A percentile compares a stretch with the other conserved stretches of the same genome.
Conservation (phyloP, 2,329 filamentous ascomycete species). For the Aureobasidium sp. region DNA sequence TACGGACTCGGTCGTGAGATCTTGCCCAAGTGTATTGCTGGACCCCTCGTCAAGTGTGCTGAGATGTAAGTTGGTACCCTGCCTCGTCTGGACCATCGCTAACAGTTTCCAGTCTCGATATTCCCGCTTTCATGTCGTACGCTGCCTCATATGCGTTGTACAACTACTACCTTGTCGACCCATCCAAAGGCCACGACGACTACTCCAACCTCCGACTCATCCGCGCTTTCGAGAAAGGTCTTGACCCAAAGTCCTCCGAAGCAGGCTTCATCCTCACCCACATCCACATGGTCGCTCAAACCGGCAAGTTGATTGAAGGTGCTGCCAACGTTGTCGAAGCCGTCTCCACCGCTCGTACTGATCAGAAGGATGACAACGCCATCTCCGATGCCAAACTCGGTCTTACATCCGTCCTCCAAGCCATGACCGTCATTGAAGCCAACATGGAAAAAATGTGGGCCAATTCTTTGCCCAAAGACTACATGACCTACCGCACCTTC, state of each 20-base stretch:
- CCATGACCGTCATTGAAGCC: slow-evolving; percentile 36
- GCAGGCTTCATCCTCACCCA: slow-evolving; percentile 97
- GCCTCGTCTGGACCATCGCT: slow-evolving; percentile 21
- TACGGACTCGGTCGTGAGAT: slow-evolving; percentile 83
- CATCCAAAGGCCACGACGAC: slow-evolving; percentile 53
- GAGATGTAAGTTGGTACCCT: slow-evolving; percentile 73
- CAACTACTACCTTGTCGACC: slow-evolving; percentile 68
- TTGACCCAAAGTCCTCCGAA: slow-evolving; percentile 88
- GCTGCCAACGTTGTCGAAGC: slow-evolving; percentile 72
- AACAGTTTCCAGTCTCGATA: slow-evolving; percentile 61
- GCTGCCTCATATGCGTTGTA: slow-evolving; percentile 69
- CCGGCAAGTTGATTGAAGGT: slow-evolving; percentile 79
- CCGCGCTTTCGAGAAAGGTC: slow-evolving; percentile 90
- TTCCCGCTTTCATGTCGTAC: slow-evolving; percentile 82
- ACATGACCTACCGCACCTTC: slow-evolving; percentile 94
- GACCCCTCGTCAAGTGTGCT: slow-evolving; percentile 85
- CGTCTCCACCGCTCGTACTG: slow-evolving; percentile 29
- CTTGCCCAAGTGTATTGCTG: slow-evolving; percentile 78
- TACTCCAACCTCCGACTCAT: slow-evolving; percentile 81
- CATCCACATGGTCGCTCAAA: slow-evolving; percentile 94
- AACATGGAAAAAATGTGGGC: slow-evolving; percentile 76
- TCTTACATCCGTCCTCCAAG: slow-evolving; percentile 32
- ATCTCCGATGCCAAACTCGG: slow-evolving; percentile 27
- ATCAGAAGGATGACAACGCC: slow-evolving; percentile 17
- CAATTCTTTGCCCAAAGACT: slow-evolving; percentile 84